phyloP scores from a whole-genome alignment of 441 rosid genomes.

The Melastoma candidum region DNA sequence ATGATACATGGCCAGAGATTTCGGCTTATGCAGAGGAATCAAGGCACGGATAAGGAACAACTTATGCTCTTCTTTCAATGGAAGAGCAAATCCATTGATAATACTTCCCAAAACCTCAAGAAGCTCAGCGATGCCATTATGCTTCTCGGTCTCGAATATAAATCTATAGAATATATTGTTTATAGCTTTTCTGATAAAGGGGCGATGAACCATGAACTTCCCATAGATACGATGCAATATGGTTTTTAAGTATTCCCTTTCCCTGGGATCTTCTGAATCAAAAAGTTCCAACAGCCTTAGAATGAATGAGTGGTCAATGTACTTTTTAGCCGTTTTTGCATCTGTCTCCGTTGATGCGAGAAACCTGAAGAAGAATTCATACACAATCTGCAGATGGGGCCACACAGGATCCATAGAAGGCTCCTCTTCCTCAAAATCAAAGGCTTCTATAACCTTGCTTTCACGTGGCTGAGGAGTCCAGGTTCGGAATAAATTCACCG shows the following conservation, averaged over 20 bases:
- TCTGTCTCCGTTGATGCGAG: conserved; percentile 75
- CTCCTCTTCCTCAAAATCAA: conserved; percentile 80
- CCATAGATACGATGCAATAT: conserved; percentile 79
- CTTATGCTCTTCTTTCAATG: conserved; percentile 85
- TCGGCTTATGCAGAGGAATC: conserved; percentile 77
- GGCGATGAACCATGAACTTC: conserved; percentile 82
- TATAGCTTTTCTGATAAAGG: conserved; percentile 73
- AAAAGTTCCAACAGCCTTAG: conserved; percentile 58
- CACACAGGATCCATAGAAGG: conserved; percentile 79
- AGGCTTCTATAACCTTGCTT: conserved; percentile 48
- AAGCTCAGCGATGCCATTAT: conserved; percentile 11
- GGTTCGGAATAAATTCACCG: conserved; percentile 52
- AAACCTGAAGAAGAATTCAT: conserved; percentile 67
- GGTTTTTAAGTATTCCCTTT: conserved; percentile 75
- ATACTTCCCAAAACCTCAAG: conserved; percentile 72
- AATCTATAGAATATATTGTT: conserved; percentile 68
- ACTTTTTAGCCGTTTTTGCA: conserved; percentile 59
- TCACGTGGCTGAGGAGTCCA: conserved; percentile 50
- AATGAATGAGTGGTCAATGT: conserved; percentile 57
- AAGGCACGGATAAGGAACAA: conserved; percentile 39
- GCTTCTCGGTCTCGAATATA: conserved; percentile 43
- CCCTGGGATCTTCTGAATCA: conserved; percentile 84
- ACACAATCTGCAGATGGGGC: conserved; percentile 82
- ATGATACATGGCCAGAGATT: conserved; percentile 69
- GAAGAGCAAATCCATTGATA: conserved; percentile 80